A percentile compares a stretch with the other conserved stretches of the same genome.
phyloP scores from a whole-genome alignment of 208 protist species.

The Angomonas deanei region DNA sequence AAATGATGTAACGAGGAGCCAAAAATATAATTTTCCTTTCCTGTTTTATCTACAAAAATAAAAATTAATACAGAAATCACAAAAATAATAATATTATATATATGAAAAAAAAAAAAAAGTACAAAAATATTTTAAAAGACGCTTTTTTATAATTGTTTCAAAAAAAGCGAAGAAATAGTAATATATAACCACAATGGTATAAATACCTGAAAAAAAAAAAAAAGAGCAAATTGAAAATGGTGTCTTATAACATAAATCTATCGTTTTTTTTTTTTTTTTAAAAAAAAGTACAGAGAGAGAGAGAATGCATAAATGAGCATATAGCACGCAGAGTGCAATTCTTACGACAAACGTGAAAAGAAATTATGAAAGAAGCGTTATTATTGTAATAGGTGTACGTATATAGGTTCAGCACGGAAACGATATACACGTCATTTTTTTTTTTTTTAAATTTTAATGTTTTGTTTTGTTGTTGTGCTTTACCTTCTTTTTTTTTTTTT shows the following conservation, averaged over 20 bases:
- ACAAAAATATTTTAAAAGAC: not conserved
- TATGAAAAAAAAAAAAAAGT: conserved; percentile 5
- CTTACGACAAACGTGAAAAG: no score
- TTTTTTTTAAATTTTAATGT: not conserved
- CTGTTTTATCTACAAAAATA: not conserved
- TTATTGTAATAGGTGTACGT: no score
- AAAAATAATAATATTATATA: conserved; percentile 5
- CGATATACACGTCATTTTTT: not conserved
- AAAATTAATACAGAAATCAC: not conserved
- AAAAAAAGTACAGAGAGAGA: no score
- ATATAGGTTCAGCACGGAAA: no score
- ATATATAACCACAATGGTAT: conserved; percentile 4
- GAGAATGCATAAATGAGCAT: no score
- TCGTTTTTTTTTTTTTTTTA: not conserved
- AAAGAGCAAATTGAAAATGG: not conserved
- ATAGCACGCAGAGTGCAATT: no score
- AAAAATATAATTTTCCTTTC: not conserved
- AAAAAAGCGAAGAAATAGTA: not conserved
- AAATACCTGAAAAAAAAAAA: conserved; percentile 8
- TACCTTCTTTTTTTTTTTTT: conserved; percentile 2
- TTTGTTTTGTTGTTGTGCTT: not conserved
- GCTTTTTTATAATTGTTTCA: not conserved
- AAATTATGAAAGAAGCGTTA: no score
- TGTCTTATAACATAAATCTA: not conserved
- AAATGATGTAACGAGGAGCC: not conserved